Evolutionary conservation across 495 filamentous ascomycete species (phyloP), one percentile per base, ranked within the genome.

Genomic region (Aspergillus coremiiformis): DNA sequence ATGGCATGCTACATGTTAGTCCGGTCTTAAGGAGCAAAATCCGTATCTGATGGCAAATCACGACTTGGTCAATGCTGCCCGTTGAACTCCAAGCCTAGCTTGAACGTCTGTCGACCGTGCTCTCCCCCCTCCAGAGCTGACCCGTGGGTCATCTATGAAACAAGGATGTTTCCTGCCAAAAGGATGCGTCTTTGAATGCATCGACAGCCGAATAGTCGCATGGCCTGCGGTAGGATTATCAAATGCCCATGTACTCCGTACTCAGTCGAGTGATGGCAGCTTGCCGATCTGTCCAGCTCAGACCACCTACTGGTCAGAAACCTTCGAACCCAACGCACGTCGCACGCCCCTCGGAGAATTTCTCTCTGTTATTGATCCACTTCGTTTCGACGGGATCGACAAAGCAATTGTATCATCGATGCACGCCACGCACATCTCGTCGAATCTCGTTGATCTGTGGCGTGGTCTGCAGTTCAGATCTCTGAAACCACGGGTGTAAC

Each of bases 331-430:
- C 27, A 30, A 4, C 27, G 7, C 27, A 30, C 7, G 27, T 9
- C 12, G 3, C 27, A n/a, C n/a, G n/a, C n/a, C n/a, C n/a, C n/a
- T 54, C 52, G 52, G 52, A 54, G 39, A 54, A 44, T 54, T 54
- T 37, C 33, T 15, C 14, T 6, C 5, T 37, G 33, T 23, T 33
- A 15, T 20, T 47, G 30, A 21, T 20, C 21, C 30, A 24, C 27
- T 24, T 33, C 14, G 23, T 4, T 27, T 19, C 44, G 15, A 23
- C 43, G 26, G 51, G 52, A 54, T 54, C 52, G 39, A 54, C 52
- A 49, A 49, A 44, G 52, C 39, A 22, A 54, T 54, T 49, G 52
- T 54, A 19, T 24, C 19, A 24, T 9, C 26, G 44, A 46, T 17
- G 44, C 44, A 20, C n/a, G 44, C 21, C 26, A 46, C 30, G 44